These are phyloP conservation scores for Hypoxylon sp. DNA, from an alignment of 2,329 filamentous ascomycete genomes.

Conservation along the genomic window DNA sequence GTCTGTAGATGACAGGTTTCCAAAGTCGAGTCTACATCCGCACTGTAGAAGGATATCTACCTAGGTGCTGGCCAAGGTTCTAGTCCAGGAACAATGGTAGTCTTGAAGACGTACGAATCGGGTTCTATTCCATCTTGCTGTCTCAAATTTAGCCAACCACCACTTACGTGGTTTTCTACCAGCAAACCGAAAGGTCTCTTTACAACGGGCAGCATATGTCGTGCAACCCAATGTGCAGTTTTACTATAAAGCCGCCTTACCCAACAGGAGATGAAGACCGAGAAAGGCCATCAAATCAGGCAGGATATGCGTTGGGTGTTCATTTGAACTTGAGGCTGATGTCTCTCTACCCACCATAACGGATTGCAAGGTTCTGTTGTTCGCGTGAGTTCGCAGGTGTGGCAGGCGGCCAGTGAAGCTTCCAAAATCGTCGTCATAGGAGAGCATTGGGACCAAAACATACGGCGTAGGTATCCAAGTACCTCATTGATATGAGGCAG, in stretches of 20 bases:
- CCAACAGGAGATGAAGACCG: conserved; percentile 30
- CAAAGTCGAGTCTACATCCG: conserved; percentile 32
- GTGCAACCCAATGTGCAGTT: conserved; percentile 39
- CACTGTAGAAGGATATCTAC: conserved; percentile 8
- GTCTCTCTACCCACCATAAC: conserved; percentile 29
- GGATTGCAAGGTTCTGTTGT: conserved; percentile 20
- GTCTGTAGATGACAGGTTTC: conserved; percentile 21
- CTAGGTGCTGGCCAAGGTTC: conserved; percentile 24
- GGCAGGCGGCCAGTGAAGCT: conserved; percentile 2
- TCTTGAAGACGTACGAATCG: conserved; percentile 41
- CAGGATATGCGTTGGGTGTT: conserved; percentile 23
- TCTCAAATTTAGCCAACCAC: conserved; percentile 32
- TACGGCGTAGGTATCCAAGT: not conserved
- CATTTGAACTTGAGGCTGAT: conserved; percentile 37
- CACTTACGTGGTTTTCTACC: conserved; percentile 14
- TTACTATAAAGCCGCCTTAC: conserved; percentile 38
- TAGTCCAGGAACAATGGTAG: conserved; percentile 36
- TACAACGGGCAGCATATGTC: conserved; percentile 31
- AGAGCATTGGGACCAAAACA: conserved; percentile 12
- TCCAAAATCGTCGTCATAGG: conserved; percentile 9
- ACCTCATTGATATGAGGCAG: conserved; percentile 8
- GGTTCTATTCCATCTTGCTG: conserved; percentile 40
- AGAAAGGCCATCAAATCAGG: conserved; percentile 21
- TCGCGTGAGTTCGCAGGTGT: conserved; percentile 13
- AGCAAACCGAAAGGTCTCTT: conserved; percentile 19